phyloP scores from a whole-genome alignment of 768 basidiomycete genomes.

The Macrocybe gigantea region DNA sequence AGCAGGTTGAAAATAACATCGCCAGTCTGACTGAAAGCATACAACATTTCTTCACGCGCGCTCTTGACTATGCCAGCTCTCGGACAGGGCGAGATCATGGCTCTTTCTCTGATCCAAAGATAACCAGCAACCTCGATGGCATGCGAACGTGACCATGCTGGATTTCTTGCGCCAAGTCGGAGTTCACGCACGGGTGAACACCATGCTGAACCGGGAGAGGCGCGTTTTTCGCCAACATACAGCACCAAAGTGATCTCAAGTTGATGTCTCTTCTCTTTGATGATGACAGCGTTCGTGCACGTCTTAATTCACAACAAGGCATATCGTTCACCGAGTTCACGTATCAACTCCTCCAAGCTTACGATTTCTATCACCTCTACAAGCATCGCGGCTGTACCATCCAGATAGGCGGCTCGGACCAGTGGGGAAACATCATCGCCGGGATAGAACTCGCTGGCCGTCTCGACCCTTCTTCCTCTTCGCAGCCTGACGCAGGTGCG shows the following conservation, averaged over 20 bases:
- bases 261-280: background rate
- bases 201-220: slow-evolving; percentile 92
- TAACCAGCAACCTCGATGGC: slow-evolving; percentile 61
- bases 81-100: slow-evolving; percentile 20
- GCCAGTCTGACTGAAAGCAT: slow-evolving; percentile 56
- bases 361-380: slow-evolving; percentile 84
- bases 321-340: slow-evolving; percentile 99
- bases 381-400: slow-evolving; percentile 63
- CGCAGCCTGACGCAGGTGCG: slow-evolving; percentile 7
- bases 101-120: slow-evolving; percentile 14
- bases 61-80: slow-evolving; percentile 49
- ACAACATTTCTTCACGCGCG: slow-evolving; percentile 66
- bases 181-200: slow-evolving; percentile 73
- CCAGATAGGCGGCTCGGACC: slow-evolving; percentile 95
- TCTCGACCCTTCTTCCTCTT: slow-evolving; percentile 17
- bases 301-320: slow-evolving; percentile 74
- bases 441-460: slow-evolving; percentile 88
- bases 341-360: slow-evolving; percentile 95
- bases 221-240: slow-evolving; percentile 21
- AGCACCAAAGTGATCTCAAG: too few species aligned
- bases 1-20: slow-evolving; percentile 64
- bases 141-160: slow-evolving; percentile 63
- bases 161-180: slow-evolving; percentile 84
- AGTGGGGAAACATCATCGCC: slow-evolving; percentile 97
- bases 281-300: slow-evolving; percentile 64